Conservation (phyloP, 1,284 basidiomycete genomes). For the Melampsora abietis-canadensis region DNA sequence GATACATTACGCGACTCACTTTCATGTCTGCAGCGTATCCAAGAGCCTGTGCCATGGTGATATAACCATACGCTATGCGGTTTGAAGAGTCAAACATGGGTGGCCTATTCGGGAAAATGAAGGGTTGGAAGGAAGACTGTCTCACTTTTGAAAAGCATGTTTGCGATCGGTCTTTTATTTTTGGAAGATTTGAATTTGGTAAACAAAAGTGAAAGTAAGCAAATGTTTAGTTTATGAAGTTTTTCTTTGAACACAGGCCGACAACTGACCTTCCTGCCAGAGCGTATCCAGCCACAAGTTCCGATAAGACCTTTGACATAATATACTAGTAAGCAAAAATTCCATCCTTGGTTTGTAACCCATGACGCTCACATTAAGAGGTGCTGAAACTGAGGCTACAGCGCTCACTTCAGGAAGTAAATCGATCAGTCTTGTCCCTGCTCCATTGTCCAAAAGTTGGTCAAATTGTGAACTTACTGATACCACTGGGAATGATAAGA, state of each 20-base stretch:
- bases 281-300: conserved; percentile 39
- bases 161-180: conserved; percentile 17
- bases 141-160: conserved; percentile 43
- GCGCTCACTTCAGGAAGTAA: conserved; percentile 12
- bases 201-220: not conserved
- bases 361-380: conserved; percentile 23
- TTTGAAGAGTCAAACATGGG: not conserved
- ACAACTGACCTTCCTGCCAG: conserved; percentile 20
- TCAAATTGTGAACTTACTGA: conserved; percentile 7
- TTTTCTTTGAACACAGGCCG: not conserved
- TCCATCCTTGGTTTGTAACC: not conserved
- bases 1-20: not conserved
- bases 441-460: no score
- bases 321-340: not conserved
- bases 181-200: not conserved
- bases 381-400: conserved; percentile 22
- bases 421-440: not conserved
- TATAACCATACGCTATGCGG: conserved; percentile 33
- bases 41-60: conserved; percentile 35
- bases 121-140: not conserved
- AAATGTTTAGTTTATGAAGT: not conserved
- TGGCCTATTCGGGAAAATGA: not conserved
- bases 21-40: conserved; percentile 38
- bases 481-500: conserved; percentile 32
- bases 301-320: conserved; percentile 27